Conservation (phyloP, 805 yeast species). For the Spathaspora hagerdaliae region DNA sequence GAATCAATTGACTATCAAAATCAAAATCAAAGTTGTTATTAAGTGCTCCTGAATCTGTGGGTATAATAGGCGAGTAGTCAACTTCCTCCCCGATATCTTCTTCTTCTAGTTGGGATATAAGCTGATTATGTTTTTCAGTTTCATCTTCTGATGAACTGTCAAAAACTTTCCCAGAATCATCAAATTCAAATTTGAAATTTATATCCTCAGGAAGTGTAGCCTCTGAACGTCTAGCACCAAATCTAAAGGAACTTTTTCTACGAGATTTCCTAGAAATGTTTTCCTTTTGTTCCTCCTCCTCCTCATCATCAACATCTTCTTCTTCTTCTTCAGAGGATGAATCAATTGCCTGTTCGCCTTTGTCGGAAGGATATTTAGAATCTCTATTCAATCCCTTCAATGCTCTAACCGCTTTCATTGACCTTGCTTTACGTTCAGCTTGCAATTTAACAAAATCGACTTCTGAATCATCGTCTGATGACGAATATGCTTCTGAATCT, state of each 20-base stretch:
- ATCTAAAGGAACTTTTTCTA: constrained; percentile 15
- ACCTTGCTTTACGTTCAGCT: constrained; percentile 58
- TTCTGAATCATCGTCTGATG: constrained; percentile 55
- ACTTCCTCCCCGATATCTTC: constrained; percentile 15
- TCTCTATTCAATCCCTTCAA: constrained; percentile 17
- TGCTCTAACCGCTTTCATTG: constrained; percentile 45
- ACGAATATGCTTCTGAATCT: constrained; percentile 22
- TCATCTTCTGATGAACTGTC: constrained; percentile 10
- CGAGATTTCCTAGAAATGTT: background rate
- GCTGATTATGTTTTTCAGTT: constrained; percentile 1
- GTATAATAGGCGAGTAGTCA: constrained; percentile 6
- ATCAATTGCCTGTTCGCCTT: background rate
- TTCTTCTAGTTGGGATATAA: constrained; percentile 8
- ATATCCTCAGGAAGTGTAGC: constrained; percentile 42
- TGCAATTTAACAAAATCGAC: constrained; percentile 72
- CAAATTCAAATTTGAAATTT: constrained; percentile 40
- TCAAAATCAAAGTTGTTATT: constrained; percentile 21
- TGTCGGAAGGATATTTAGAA: background rate
- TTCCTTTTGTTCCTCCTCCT: background rate
- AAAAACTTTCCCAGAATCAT: constrained; percentile 16
- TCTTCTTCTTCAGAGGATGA: constrained; percentile 2
- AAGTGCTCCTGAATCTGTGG: background rate
- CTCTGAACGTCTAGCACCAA: constrained; percentile 33
- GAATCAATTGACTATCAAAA: constrained; percentile 32
- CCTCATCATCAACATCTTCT: too few species aligned